Percentiles rank a stretch among this genome's conserved stretches.
These are phyloP conservation scores for Penicillium longicatenatum DNA, from an alignment of 495 filamentous ascomycete species.

Conservation along the genomic window DNA sequence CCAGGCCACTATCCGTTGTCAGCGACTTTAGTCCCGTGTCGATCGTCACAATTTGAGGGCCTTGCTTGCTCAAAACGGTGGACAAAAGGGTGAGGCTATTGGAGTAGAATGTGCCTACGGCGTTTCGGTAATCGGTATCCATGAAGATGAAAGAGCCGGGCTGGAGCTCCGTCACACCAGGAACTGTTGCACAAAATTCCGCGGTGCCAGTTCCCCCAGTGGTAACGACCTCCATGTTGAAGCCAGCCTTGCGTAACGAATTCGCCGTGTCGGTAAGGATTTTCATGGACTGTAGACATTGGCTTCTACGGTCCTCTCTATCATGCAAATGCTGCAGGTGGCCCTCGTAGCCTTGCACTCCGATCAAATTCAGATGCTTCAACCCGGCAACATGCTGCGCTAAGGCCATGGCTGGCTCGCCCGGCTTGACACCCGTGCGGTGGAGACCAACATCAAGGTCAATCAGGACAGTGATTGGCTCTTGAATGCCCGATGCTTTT, in stretches of 20 bases:
- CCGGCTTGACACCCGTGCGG: constrained; percentile 35
- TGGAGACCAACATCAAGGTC: constrained; percentile 43
- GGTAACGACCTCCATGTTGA: constrained; percentile 36
- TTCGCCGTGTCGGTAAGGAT: constrained; percentile 33
- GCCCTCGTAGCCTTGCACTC: constrained; percentile 41
- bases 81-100: constrained; percentile 39
- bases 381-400: constrained; percentile 28
- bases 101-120: constrained; percentile 39
- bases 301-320: constrained; percentile 28
- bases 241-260: constrained; percentile 30
- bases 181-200: constrained; percentile 41
- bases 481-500: constrained; percentile 19
- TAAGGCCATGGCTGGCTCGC: constrained; percentile 29
- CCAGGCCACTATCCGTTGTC: constrained; percentile 41
- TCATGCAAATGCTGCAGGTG: constrained; percentile 41
- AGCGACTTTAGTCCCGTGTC: constrained; percentile 41
- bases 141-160: constrained; percentile 47
- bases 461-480: constrained; percentile 33
- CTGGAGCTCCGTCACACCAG: constrained; percentile 41
- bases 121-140: constrained; percentile 44
- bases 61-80: constrained; percentile 40
- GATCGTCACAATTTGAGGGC: constrained; percentile 34
- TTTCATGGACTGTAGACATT: constrained; percentile 36
- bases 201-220: constrained; percentile 41
- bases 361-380: constrained; percentile 32